phyloP scores from a whole-genome alignment of 352 stramenopile genomes.

The Phytophthora ramorum region DNA sequence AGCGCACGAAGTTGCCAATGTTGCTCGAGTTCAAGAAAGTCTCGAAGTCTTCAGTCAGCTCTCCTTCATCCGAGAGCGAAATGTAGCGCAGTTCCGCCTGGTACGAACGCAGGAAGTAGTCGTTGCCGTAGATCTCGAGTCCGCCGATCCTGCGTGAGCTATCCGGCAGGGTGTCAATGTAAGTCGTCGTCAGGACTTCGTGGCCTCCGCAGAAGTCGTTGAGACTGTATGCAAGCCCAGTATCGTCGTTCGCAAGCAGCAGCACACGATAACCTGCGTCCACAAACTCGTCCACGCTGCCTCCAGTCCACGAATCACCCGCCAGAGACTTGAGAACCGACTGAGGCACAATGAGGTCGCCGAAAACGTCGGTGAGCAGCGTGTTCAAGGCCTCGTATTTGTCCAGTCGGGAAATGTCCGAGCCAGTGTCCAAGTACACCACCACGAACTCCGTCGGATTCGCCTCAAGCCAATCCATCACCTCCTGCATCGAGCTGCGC shows the following conservation, averaged over 20 bases:
- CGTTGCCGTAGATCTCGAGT: slow-evolving; percentile 54
- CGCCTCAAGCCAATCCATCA: slow-evolving; percentile 50
- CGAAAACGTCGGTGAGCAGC: slow-evolving; percentile 51
- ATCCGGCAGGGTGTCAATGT: slow-evolving; percentile 48
- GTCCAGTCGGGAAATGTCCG: slow-evolving; percentile 39
- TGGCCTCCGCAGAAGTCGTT: slow-evolving; percentile 52
- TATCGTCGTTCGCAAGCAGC: slow-evolving; percentile 57
- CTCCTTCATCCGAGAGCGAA: slow-evolving; percentile 40
- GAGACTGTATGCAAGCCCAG: slow-evolving; percentile 44
- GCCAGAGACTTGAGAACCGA: slow-evolving; percentile 41
- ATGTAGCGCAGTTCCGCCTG: slow-evolving; percentile 56
- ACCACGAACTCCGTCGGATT: slow-evolving; percentile 55
- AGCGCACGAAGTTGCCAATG: slow-evolving; percentile 55
- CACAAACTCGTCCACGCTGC: slow-evolving; percentile 46
- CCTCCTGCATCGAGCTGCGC: slow-evolving; percentile 46
- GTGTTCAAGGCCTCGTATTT: slow-evolving; percentile 43
- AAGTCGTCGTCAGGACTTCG: slow-evolving; percentile 41
- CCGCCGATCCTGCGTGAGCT: slow-evolving; percentile 43
- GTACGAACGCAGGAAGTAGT: slow-evolving; percentile 58
- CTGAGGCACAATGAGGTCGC: slow-evolving; percentile 48
- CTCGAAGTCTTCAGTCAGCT: slow-evolving; percentile 30
- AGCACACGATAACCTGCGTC: slow-evolving; percentile 46
- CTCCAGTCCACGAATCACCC: slow-evolving; percentile 38
- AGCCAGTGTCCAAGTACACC: slow-evolving; percentile 60
- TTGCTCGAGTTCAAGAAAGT: slow-evolving; percentile 49